Conservation (phyloP, 2,329 filamentous ascomycete species). For the Passalora sequoiae region DNA sequence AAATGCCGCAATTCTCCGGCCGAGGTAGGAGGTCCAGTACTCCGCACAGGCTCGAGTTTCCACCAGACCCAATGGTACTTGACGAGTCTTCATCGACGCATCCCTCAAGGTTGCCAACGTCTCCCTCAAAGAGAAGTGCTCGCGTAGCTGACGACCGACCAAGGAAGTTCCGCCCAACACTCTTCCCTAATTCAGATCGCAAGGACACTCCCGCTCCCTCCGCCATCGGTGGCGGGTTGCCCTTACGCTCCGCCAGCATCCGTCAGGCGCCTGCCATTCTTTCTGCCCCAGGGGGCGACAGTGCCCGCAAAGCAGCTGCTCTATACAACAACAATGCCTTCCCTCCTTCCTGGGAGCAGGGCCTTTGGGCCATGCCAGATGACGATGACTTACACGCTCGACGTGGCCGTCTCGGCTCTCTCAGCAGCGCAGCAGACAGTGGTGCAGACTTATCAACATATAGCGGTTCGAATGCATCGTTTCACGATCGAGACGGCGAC, state of each 20-base stretch:
- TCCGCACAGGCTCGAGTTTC: constrained; percentile 17
- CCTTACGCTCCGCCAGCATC: constrained; percentile 18
- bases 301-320: constrained; percentile 30
- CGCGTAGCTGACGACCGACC: constrained; percentile 25
- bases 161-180: constrained; percentile 24
- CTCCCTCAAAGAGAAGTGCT: constrained; percentile 30
- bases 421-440: constrained; percentile 34
- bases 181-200: constrained; percentile 21
- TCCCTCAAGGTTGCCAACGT: constrained; percentile 18
- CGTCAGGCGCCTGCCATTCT: constrained; percentile 13
- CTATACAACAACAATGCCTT: constrained; percentile 18
- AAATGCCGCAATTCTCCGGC: constrained; percentile 9
- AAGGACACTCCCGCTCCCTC: constrained; percentile 33
- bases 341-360: constrained; percentile 4
- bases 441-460: constrained; percentile 33
- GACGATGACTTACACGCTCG: constrained; percentile 22
- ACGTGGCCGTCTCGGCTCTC: constrained; percentile 26
- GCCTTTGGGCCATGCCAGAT: constrained; percentile 6
- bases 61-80: constrained; percentile 2
- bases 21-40: constrained; percentile 26
- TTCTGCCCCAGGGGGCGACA: constrained; percentile 27
- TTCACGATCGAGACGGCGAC: constrained; percentile 31
- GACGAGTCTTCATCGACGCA: not conserved
- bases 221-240: constrained; percentile 15
- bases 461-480: constrained; percentile 21